These are phyloP conservation scores for Telopea speciosissima DNA, from an alignment of 177 flowering plant genomes.

Conservation along the genomic window DNA sequence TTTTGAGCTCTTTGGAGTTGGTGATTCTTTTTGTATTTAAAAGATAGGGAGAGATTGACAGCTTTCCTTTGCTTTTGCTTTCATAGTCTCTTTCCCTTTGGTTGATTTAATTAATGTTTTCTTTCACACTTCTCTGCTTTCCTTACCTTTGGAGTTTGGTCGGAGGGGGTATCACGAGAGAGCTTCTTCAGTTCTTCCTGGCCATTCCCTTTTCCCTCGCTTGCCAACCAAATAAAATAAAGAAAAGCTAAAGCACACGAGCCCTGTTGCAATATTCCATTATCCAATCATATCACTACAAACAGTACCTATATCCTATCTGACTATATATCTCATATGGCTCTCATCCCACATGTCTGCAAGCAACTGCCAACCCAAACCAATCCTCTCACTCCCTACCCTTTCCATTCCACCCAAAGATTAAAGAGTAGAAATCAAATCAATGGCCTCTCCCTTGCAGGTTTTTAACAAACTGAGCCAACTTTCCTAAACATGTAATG, in stretches of 20 bases:
- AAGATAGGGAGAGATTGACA: slow-evolving; percentile 23
- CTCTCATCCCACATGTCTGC: too few species aligned
- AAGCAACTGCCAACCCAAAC: too few species aligned
- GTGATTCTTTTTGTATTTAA: slow-evolving; percentile 13
- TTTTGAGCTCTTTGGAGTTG: background rate
- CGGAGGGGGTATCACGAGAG: background rate
- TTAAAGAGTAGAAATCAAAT: background rate
- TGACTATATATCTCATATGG: background rate
- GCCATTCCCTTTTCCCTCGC: slow-evolving; percentile 1
- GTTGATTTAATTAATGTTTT: slow-evolving; percentile 1
- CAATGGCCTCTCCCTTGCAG: background rate
- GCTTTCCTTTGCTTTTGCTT: slow-evolving; percentile 27
- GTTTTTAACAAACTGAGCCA: too few species aligned
- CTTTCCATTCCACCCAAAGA: background rate
- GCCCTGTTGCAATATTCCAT: slow-evolving; percentile 42
- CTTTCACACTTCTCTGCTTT: slow-evolving; percentile 9
- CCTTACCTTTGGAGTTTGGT: background rate
- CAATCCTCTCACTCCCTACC: background rate
- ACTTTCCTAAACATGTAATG: background rate
- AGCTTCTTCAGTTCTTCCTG: background rate
- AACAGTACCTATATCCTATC: background rate
- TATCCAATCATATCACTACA: slow-evolving; percentile 32
- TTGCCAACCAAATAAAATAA: slow-evolving; percentile 3
- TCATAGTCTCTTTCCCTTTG: slow-evolving; percentile 3
- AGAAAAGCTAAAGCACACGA: slow-evolving; percentile 37